Conservation (phyloP, 2,329 filamentous ascomycete species). For the Ascochyta rabiei region DNA sequence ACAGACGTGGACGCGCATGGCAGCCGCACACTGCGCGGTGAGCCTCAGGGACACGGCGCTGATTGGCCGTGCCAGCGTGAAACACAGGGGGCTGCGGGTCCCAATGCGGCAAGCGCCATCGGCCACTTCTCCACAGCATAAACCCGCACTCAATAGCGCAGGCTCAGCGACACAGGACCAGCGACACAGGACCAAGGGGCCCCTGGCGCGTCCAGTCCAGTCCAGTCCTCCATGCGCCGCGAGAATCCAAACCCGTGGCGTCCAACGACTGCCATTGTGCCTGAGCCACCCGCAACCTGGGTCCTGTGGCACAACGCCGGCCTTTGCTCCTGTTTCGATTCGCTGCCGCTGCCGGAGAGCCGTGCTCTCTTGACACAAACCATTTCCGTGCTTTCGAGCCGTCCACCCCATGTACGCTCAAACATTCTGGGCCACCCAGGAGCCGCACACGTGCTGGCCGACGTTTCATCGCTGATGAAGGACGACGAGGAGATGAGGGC, state of each 20-base stretch:
- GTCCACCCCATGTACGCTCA: constrained; percentile 3
- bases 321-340: constrained; percentile 10
- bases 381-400: constrained; percentile 8
- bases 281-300: constrained; percentile 19
- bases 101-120: constrained; percentile 19
- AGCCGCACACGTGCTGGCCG: constrained; percentile 5
- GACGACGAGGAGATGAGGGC: constrained; percentile 2
- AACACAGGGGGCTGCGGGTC: constrained; percentile 23
- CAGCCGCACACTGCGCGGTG: not conserved
- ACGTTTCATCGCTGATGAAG: constrained; percentile 18
- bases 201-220: constrained; percentile 15
- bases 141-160: constrained; percentile 19
- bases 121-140: constrained; percentile 24
- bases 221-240: constrained; percentile 22
- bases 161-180: constrained; percentile 1
- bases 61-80: constrained; percentile 26
- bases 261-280: constrained; percentile 18
- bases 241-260: constrained; percentile 16
- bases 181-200: constrained; percentile 19
- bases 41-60: constrained; percentile 10
- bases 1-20: constrained; percentile 3
- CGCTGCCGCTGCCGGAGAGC: constrained; percentile 10
- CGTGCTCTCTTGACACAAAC: constrained; percentile 7
- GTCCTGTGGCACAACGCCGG: constrained; percentile 18
- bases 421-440: constrained; percentile 4